Evolutionary conservation across 129 eudicot species (phyloP), one percentile per base, ranked within the genome.

Genomic region (Smallanthus sonchifolius): DNA sequence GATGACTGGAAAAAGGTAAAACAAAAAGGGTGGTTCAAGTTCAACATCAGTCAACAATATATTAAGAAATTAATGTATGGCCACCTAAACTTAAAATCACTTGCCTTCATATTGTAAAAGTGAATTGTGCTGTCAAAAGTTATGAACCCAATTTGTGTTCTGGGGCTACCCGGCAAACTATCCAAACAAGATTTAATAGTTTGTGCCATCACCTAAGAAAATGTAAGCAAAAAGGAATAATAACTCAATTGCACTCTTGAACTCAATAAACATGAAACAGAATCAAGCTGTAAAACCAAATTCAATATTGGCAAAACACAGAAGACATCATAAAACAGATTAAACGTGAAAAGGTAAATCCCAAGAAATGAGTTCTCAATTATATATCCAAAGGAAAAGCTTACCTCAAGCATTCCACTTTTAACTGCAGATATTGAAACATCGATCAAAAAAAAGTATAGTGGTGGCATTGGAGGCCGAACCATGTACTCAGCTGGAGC

Each of bases 401-500:
- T 79, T 90, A 94, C 99, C 97, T 94, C 91, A 77, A 94, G 87
- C 90, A 91, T 91, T 73, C 99, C 99, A 80, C 96, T 94, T 79
- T 83, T 82, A 49, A 88, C 97, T 37, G 99, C 96, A 70, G 99
- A 86, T 60, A 88, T 80, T 36, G 99, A 91, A 49, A 91, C 99
- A 19, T 94, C 97, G 15, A 94, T 94, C 82, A 94, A 81, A 72
- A 94, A 94, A 78, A 90, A 94, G 66, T 86, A 91, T 17, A 85
- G 73, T 17, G 99, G 96, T 6, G 99, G 99, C 99, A 94, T 94
- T 54, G 99, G 99, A 52, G 97, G 99, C 80, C 99, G 97, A 81
- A 94, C 99, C 99, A 94, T 94, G 62, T 94, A 94, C 56, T 94
- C 99, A 79, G 99, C 92, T 78, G 99, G 97, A 45, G 99, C 99